Evolutionary conservation across 768 basidiomycete genomes (phyloP).

Genomic region (Rhizopogon roseolus): DNA sequence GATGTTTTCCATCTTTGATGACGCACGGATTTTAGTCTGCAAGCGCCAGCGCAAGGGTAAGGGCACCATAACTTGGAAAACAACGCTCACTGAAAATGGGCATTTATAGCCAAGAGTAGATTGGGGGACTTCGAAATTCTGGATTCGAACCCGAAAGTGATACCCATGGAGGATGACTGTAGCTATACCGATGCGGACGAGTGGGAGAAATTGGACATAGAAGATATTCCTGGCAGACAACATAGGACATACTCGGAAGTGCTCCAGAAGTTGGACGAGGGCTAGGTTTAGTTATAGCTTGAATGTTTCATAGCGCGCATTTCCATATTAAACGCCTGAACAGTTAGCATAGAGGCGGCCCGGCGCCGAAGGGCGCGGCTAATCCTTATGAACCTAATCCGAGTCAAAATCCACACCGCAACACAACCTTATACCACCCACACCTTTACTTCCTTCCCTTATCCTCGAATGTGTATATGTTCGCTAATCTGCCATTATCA

Average conservation of each 20-base stretch:
- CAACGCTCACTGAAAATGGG: background rate
- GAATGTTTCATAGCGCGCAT: no score
- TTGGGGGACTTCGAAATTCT: slow-evolving; percentile 20
- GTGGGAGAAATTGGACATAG: slow-evolving; percentile 19
- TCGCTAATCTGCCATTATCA: no score
- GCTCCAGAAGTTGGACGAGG: slow-evolving; percentile 5
- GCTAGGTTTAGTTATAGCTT: background rate
- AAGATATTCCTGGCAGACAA: slow-evolving; percentile 1
- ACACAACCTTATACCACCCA: no score
- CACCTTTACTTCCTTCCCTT: no score
- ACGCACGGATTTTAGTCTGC: background rate
- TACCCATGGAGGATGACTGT: slow-evolving; percentile 10
- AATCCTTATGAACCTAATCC: no score
- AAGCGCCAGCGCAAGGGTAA: slow-evolving; percentile 12
- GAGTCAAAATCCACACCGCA: no score
- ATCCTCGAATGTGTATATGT: no score
- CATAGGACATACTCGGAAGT: slow-evolving; percentile 20
- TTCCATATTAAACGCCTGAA: no score
- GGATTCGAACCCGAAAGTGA: slow-evolving; percentile 11
- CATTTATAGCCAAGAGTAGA: slow-evolving; percentile 6
- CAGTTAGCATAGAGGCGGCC: no score
- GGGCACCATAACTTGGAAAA: background rate
- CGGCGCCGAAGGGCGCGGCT: no score
- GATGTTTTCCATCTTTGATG: background rate
- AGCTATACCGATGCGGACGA: slow-evolving; percentile 3